Base-by-base conservation (phyloP, 176 grass and related monocot species). In the Hsuehochloa calcarea region DNA sequence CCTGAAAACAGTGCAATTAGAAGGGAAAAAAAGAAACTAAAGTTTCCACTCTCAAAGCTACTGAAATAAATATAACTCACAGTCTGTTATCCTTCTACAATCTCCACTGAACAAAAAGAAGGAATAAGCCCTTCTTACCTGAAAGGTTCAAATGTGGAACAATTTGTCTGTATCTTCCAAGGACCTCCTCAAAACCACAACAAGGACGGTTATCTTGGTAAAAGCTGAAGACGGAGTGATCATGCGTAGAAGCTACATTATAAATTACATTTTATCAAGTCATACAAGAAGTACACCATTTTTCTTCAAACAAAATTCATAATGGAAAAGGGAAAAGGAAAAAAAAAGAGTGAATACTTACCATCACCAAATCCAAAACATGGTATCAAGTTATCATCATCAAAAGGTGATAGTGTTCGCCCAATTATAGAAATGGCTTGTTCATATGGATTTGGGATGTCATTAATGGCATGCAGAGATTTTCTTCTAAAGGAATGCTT, bases 351-450 rank as follows among this genome's bases (percentile, higher is more conserved):
- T 27, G 11, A 58, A 43, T n/a, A 62, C 37, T 86, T 91, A 97
- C 95, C 81, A 88, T 98, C 96, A 62, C 96, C 96, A 87, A 98
- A 98, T 85, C 96, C 96, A 90, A 95, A 95, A 83, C 96, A 98
- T 49, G 91, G 96, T 83, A 98, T 95, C 76, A 98, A 77, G 92
- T 98, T 95, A 88, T 98, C 96, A 84, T 98, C 96, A 75, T 98
- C 96, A 92, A 98, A 98, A 76, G 93, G 91, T 38, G 96, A 98
- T 38, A 98, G 85, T 43, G 96, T 98, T 65, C 78, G 88, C n/a
- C 96, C 96, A 63, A 98, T 98, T 80, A 98, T 93, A 55, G 96
- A 98, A 73, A 98, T 98, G 81, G 96, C 93, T 92, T 93, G 91
- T 74, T 98, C 96, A 74, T 98, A 98, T 47, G 96, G 96, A 68